These are phyloP conservation scores for Suillus luteus DNA, from an alignment of 768 basidiomycete species.

Conservation along the genomic window DNA sequence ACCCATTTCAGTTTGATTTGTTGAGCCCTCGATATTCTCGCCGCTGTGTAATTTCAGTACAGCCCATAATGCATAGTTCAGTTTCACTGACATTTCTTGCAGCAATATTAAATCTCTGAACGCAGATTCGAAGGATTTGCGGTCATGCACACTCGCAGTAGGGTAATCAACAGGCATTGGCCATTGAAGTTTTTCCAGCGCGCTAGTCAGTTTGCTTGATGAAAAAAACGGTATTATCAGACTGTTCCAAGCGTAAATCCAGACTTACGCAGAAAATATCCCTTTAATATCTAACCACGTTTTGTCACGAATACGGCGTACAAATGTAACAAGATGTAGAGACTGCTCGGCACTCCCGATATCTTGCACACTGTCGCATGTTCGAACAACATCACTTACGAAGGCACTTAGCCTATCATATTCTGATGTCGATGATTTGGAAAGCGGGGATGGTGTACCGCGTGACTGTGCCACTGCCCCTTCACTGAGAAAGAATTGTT, in stretches of 20 bases:
- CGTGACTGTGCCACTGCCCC: constrained; percentile 55
- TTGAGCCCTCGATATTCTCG: constrained; percentile 37
- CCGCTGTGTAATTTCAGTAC: constrained; percentile 43
- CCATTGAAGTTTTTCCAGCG: constrained; percentile 83
- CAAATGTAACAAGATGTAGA: constrained; percentile 62
- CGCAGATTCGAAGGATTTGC: constrained; percentile 69
- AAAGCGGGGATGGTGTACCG: constrained; percentile 40
- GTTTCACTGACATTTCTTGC: constrained; percentile 68
- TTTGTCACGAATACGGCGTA: constrained; percentile 61
- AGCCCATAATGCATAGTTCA: neutral
- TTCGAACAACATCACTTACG: constrained; percentile 47
- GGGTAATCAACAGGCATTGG: constrained; percentile 73
- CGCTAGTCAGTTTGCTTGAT: constrained; percentile 58
- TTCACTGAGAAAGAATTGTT: constrained; percentile 46
- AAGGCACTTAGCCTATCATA: constrained; percentile 68
- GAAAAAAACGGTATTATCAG: constrained; percentile 1
- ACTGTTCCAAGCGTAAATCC: neutral
- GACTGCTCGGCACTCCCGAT: constrained; percentile 45
- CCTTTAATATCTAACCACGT: constrained; percentile 81
- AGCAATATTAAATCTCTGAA: constrained; percentile 78
- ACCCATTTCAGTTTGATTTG: constrained; percentile 15
- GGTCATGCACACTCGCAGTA: constrained; percentile 47
- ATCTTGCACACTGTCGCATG: constrained; percentile 49
- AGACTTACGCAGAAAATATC: constrained; percentile 59
- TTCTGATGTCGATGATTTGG: constrained; percentile 47